A percentile compares a stretch with the other conserved stretches of the same genome.
Conservation (phyloP, 164 flowering plant species). For the Hamamelis virginiana region DNA sequence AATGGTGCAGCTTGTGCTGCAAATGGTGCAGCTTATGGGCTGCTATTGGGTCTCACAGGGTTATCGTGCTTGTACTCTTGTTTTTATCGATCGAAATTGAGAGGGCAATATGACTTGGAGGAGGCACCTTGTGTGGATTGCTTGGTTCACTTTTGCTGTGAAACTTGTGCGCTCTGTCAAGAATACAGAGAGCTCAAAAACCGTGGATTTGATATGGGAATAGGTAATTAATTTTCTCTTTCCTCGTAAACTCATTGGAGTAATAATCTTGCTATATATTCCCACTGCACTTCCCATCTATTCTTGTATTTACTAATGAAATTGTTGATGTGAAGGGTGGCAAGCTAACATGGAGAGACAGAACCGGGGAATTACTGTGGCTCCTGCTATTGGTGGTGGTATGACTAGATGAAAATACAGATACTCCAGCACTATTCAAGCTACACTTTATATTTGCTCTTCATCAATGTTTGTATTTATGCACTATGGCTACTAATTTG, state of each 20-base stretch:
- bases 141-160: slow-evolving; percentile 43
- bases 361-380: slow-evolving; percentile 21
- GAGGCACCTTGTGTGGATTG: slow-evolving; percentile 50
- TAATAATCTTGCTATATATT: too few species aligned
- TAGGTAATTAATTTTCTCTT: slow-evolving; percentile 23
- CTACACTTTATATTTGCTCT: too few species aligned
- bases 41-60: slow-evolving; percentile 25
- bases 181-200: slow-evolving; percentile 42
- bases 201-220: slow-evolving; percentile 47
- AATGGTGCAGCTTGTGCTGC: slow-evolving; percentile 36
- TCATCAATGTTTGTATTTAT: too few species aligned
- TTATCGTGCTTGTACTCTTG: slow-evolving; percentile 47
- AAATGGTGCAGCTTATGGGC: slow-evolving; percentile 29
- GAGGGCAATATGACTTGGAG: slow-evolving; percentile 38
- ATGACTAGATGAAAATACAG: slow-evolving; percentile 36
- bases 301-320: background rate
- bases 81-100: slow-evolving; percentile 40
- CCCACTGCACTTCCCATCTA: too few species aligned
- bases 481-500: too few species aligned
- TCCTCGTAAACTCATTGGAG: too few species aligned
- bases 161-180: slow-evolving; percentile 51
- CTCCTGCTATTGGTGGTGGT: slow-evolving; percentile 25
- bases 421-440: too few species aligned
- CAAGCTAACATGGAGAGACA: slow-evolving; percentile 40
- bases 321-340: slow-evolving; percentile 30